Evolutionary conservation across 2,329 filamentous ascomycete species (phyloP).

Genomic region (Alternaria arbusti): DNA sequence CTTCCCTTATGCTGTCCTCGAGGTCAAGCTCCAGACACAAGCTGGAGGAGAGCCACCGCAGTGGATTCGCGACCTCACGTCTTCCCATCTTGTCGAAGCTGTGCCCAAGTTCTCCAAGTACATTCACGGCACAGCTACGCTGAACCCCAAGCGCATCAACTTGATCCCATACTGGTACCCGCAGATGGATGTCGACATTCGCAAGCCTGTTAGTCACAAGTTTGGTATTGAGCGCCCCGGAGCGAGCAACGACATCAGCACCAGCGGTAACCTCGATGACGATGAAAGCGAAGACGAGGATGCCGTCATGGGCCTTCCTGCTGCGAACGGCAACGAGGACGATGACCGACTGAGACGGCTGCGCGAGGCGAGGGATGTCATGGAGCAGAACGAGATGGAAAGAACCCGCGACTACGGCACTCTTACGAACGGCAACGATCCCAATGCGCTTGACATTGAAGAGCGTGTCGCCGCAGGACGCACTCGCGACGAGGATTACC

Average conservation of each 20-base stretch:
- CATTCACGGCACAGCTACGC: constrained; percentile 88
- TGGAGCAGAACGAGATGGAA: constrained; percentile 58
- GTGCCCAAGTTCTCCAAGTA: constrained; percentile 99
- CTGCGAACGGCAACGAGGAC: constrained; percentile 43
- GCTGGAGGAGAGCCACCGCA: constrained; percentile 92
- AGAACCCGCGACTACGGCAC: constrained; percentile 57
- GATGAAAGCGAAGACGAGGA: constrained; percentile 72
- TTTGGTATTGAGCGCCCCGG: constrained; percentile 88
- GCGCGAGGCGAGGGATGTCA: constrained; percentile 57
- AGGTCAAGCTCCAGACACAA: constrained; percentile 97
- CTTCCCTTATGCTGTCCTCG: constrained; percentile 94
- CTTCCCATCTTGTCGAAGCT: constrained; percentile 95
- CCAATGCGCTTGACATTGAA: constrained; percentile 73
- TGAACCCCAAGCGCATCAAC: constrained; percentile 87
- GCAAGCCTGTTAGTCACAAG: constrained; percentile 84
- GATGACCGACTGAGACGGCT: constrained; percentile 56
- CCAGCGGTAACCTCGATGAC: constrained; percentile 78
- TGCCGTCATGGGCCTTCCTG: constrained; percentile 39
- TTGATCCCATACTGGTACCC: constrained; percentile 97
- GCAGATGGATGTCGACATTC: constrained; percentile 97
- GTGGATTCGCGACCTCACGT: constrained; percentile 93
- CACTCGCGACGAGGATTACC: constrained; percentile 72
- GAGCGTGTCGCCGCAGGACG: constrained; percentile 75
- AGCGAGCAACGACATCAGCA: constrained; percentile 75
- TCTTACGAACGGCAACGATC: constrained; percentile 43